Base-by-base conservation (phyloP, 1,139 yeast species). In the Blastobotrys elegans region DNA sequence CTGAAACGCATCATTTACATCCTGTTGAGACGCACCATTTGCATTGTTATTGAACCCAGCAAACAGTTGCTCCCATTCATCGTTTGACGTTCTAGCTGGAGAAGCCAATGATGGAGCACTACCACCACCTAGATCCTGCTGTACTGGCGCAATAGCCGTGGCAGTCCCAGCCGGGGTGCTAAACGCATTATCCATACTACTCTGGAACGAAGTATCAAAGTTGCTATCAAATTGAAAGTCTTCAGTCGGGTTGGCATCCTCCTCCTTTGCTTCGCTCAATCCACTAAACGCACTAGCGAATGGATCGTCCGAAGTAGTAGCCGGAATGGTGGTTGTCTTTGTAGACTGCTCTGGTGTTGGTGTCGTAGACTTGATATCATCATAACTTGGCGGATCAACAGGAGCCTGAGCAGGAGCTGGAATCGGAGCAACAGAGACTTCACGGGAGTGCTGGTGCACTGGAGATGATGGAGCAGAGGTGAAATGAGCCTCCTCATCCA, bases 31-130 rank as follows among this genome's bases (percentile, higher is more conserved):
- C 11, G 56, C 66, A 45, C 72, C 70, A 8, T 36, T 36, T n/a
- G 3, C 10, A 34, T 74, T 73, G 58, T 82, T 84, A 27, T 92
- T 92, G 63, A 88, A 84, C 0, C 95, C 96, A 2, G 95, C 94
- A 71, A 89, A 89, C 29, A 89, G 74, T 66, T 88, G 94, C 60
- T 89, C 96, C 97, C 97, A 89, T 65, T 89, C 97, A 60, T 87
- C 95, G 50, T 56, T 56, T 24, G 49, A 27, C 16, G 54, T 35
- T 18, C 21, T 24, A 34, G 44, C 24, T 33, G 51, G 32, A 35
- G 42, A 36, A n/a, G 44, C 42, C n/a, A 31, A 18, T 2, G 44
- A 33, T 8, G 35, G 46, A 6, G 34, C 22, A n/a, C n/a, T n/a
- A n/a, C n/a, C n/a, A n/a, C n/a, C n/a, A n/a, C 17, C 34, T 31